These are phyloP conservation scores for Irpex rosettiformis DNA, from an alignment of 1,284 basidiomycete genomes.

Conservation along the genomic window DNA sequence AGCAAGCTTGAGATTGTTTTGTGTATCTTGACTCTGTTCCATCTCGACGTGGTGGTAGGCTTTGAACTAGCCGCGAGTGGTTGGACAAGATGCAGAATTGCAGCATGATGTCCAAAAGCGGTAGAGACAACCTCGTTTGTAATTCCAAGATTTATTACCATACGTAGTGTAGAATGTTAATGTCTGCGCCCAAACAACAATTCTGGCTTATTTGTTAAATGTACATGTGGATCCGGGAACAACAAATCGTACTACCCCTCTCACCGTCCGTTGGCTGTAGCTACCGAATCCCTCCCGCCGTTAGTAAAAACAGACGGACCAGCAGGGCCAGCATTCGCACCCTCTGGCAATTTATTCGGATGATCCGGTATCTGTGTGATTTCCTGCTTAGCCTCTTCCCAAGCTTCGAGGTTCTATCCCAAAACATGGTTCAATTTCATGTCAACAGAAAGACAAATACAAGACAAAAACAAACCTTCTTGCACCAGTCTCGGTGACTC, in stretches of 20 bases:
- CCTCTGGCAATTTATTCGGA: conserved; percentile 63
- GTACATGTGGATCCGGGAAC: not conserved
- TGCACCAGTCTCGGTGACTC: conserved; percentile 93
- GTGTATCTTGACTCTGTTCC: no score
- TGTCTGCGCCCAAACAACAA: not conserved
- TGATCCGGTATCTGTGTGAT: conserved; percentile 88
- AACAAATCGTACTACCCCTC: not conserved
- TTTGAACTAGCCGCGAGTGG: no score
- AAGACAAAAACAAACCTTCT: conserved; percentile 58
- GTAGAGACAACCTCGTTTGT: not conserved
- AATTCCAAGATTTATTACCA: not conserved
- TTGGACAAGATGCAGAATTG: no score
- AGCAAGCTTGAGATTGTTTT: no score
- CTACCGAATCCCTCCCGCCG: conserved; percentile 54
- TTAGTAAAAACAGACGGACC: conserved; percentile 8
- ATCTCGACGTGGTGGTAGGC: no score
- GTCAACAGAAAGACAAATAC: not conserved
- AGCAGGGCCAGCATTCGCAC: conserved; percentile 17
- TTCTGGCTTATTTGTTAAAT: not conserved
- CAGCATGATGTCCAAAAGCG: no score
- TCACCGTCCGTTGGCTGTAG: conserved; percentile 49
- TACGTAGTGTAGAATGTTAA: not conserved
- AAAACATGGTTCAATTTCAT: conserved; percentile 9
- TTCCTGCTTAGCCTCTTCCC: conserved; percentile 93
- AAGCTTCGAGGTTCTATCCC: conserved; percentile 89